phyloP scores from a whole-genome alignment of 306 rosid species.

The Cicer bijugum region DNA sequence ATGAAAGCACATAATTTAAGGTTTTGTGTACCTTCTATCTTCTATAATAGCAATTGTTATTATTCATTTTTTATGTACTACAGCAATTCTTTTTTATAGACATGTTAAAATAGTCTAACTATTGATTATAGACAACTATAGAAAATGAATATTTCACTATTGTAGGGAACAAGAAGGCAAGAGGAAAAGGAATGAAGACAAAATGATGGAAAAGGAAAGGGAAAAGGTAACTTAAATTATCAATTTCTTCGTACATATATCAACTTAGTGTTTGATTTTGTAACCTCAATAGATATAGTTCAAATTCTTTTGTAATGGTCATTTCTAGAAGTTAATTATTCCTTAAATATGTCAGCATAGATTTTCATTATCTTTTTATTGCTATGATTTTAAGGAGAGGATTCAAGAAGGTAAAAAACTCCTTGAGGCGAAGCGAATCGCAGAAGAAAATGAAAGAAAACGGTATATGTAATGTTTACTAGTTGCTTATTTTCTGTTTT shows the following conservation, averaged over 20 bases:
- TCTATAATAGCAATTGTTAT: not conserved
- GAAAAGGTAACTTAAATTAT: slow-evolving; percentile 60
- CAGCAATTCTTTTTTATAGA: not conserved
- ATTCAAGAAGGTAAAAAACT: slow-evolving; percentile 68
- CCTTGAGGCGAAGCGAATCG: slow-evolving; percentile 57
- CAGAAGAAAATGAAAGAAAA: slow-evolving; percentile 73
- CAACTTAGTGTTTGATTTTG: too few species aligned
- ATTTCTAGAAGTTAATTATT: not conserved
- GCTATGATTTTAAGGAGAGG: slow-evolving; percentile 66
- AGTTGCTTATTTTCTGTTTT: slow-evolving; percentile 30
- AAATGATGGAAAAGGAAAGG: slow-evolving; percentile 52
- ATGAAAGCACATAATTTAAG: slow-evolving; percentile 64
- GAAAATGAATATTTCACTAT: not conserved
- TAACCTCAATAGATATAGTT: too few species aligned
- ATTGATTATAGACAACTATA: not conserved
- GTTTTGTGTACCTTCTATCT: slow-evolving; percentile 45
- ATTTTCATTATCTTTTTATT: slow-evolving; percentile 24
- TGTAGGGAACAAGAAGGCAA: slow-evolving; percentile 55
- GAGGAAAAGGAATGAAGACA: slow-evolving; percentile 54
- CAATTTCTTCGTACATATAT: not conserved
- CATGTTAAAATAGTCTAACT: not conserved
- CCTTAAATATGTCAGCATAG: not conserved
- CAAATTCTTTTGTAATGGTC: too few species aligned
- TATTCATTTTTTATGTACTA: not conserved
- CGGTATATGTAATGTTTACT: slow-evolving; percentile 49